phyloP scores from a whole-genome alignment of 1,139 yeast genomes.

The Geotrichum phurueaensis region DNA sequence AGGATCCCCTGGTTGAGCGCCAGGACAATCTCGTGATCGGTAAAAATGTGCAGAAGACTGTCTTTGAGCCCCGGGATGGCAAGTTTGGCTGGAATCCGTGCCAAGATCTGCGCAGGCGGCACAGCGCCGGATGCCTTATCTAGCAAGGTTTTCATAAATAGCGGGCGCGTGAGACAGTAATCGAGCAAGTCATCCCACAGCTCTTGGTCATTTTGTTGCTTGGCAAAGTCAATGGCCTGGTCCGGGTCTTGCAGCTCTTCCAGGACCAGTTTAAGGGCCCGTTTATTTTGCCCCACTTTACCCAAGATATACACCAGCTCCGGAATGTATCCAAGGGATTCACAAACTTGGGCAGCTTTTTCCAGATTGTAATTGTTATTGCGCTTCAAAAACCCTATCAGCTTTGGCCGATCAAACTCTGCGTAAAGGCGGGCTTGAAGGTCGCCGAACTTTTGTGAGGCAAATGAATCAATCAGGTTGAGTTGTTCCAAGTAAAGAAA shows the following conservation, averaged over 20 bases:
- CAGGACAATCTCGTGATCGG: slow-evolving; percentile 57
- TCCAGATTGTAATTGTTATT: slow-evolving; percentile 61
- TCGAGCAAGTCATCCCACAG: slow-evolving; percentile 73
- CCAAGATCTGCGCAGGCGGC: slow-evolving; percentile 63
- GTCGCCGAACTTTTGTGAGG: slow-evolving; percentile 56
- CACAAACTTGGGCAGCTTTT: slow-evolving; percentile 60
- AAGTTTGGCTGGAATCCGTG: slow-evolving; percentile 56
- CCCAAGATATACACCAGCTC: slow-evolving; percentile 82
- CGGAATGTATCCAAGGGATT: slow-evolving; percentile 46
- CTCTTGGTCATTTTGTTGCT: slow-evolving; percentile 61
- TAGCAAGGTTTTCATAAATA: slow-evolving; percentile 66
- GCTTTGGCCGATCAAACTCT: slow-evolving; percentile 47
- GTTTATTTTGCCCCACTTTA: slow-evolving; percentile 70
- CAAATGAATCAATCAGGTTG: slow-evolving; percentile 47
- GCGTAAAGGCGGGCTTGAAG: slow-evolving; percentile 61
- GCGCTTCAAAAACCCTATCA: slow-evolving; percentile 51
- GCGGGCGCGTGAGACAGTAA: slow-evolving; percentile 66
- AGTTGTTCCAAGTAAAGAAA: slow-evolving; percentile 58
- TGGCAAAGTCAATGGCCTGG: slow-evolving; percentile 77
- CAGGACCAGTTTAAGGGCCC: slow-evolving; percentile 71
- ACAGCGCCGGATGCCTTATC: slow-evolving; percentile 50
- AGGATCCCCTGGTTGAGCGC: slow-evolving; percentile 55
- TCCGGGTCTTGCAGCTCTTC: slow-evolving; percentile 72
- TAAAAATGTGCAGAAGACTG: slow-evolving; percentile 57
- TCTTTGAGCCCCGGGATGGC: slow-evolving; percentile 60